phyloP scores from a whole-genome alignment of 352 stramenopile genomes.

The Pythium utonaiense region DNA sequence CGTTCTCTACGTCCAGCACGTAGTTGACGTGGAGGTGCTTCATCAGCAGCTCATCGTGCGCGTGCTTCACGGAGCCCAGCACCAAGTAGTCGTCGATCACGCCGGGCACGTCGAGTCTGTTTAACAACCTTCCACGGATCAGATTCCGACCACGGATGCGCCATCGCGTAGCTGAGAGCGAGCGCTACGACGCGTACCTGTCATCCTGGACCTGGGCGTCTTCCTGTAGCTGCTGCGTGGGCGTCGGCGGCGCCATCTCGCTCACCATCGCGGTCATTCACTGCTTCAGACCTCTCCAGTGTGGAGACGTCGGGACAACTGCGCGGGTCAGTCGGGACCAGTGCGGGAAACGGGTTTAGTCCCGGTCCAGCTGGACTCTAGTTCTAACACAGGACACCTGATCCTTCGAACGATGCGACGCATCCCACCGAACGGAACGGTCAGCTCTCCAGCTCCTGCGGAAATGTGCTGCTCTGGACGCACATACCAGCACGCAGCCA shows the following conservation, averaged over 20 bases:
- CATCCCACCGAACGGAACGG: too few relatives aligned
- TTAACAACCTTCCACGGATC: neutral
- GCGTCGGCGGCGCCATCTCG: conserved; percentile 5
- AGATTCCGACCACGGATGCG: neutral
- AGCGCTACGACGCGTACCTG: conserved; percentile 13
- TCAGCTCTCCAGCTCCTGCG: too few relatives aligned
- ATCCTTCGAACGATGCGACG: neutral
- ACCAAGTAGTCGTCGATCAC: conserved; percentile 52
- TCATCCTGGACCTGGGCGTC: conserved; percentile 10
- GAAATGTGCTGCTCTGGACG: too few relatives aligned
- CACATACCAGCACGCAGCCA: too few relatives aligned
- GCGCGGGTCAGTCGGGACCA: neutral
- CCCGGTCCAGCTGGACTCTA: neutral
- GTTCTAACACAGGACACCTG: neutral
- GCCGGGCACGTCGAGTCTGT: conserved; percentile 58
- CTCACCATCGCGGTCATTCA: conserved; percentile 9
- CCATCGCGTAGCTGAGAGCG: neutral
- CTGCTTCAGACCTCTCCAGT: neutral
- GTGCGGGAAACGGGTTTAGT: neutral
- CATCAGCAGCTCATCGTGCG: conserved; percentile 46
- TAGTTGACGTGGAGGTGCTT: conserved; percentile 51
- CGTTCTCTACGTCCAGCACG: conserved; percentile 59
- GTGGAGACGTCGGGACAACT: neutral
- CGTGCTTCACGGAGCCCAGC: conserved; percentile 58
- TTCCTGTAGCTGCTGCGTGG: conserved; percentile 4